phyloP scores from a whole-genome alignment of 1,139 yeast species.

The Saccharomyces uvarum region DNA sequence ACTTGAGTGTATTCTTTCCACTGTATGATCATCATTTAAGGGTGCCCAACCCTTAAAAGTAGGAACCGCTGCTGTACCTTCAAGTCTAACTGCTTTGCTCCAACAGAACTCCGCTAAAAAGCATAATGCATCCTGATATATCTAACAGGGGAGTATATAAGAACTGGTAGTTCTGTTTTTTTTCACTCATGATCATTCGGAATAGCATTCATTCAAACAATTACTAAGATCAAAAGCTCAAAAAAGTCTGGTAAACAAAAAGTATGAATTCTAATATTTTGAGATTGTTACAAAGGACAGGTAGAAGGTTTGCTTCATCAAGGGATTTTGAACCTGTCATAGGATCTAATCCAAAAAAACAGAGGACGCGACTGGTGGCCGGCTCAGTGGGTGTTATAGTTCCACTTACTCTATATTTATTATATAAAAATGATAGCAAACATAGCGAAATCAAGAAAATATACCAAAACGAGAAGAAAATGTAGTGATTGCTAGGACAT shows the following conservation, averaged over 20 bases:
- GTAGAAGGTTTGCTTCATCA: neutral
- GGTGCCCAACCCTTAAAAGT: neutral
- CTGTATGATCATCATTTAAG: neutral
- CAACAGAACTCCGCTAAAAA: neutral
- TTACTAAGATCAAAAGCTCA: neutral
- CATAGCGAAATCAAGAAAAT: slow-evolving; percentile 12
- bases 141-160: neutral
- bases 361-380: slow-evolving; percentile 1
- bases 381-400: slow-evolving; percentile 5
- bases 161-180: neutral
- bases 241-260: neutral
- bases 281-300: neutral
- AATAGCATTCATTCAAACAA: neutral
- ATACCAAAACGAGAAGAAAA: slow-evolving; percentile 13
- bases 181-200: neutral
- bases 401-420: neutral
- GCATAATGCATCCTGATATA: neutral
- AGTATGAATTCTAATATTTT: neutral
- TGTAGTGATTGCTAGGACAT: neutral
- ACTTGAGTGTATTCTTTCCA: neutral
- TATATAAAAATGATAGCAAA: slow-evolving; percentile 5
- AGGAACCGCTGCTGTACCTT: neutral
- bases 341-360: neutral
- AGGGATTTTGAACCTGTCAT: neutral
- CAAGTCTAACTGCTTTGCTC: neutral